Base-by-base conservation (phyloP, 441 rosid species). In the Manihot esculenta region DNA sequence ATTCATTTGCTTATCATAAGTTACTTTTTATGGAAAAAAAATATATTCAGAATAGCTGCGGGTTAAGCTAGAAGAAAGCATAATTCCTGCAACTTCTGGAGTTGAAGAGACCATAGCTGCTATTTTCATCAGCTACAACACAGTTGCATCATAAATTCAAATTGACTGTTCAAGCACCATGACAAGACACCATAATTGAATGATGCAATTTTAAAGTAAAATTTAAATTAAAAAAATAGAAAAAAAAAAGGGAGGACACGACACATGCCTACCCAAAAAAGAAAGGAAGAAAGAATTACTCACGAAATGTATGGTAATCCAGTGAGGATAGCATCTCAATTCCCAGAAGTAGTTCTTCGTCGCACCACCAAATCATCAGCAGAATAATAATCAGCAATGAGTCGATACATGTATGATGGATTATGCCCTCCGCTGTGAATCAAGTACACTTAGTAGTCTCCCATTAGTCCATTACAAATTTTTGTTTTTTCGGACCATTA, bases 391-490 rank as follows among this genome's bases (percentile, higher is more conserved):
- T 95, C 99, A 1, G 97, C 97, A 47, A 93, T 91, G 53, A 95
- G 97, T 55, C 98, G 89, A 74, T 90, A 96, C 95, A 96, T 87
- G 84, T 91, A 93, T 17, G 97, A 93, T 42, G 99, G 94, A 78
- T 89, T 93, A 81, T 96, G 98, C 73, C 99, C 99, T 73, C 99
- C 98, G 5, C 99, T 95, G 90, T 58, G 54, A 79, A 67, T 53
- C 18, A 47, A 57, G 5, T 50, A 2, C 18, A 35, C 20, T 55
- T 64, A 55, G 59, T 24, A 26, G n/a, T 41, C 13, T 54, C 14
- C 4, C 1, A 30, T 4, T 4, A 30, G 4, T 30, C n/a, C 6
- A 33, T 33, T 7, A 33, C 38, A 33, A 33, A 33, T n/a, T n/a
- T n/a, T n/a, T n/a, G n/a, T n/a, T n/a, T n/a, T n/a, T n/a, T n/a